phyloP scores from a whole-genome alignment of 2,329 filamentous ascomycete species.

The Xylariaceae sp. region DNA sequence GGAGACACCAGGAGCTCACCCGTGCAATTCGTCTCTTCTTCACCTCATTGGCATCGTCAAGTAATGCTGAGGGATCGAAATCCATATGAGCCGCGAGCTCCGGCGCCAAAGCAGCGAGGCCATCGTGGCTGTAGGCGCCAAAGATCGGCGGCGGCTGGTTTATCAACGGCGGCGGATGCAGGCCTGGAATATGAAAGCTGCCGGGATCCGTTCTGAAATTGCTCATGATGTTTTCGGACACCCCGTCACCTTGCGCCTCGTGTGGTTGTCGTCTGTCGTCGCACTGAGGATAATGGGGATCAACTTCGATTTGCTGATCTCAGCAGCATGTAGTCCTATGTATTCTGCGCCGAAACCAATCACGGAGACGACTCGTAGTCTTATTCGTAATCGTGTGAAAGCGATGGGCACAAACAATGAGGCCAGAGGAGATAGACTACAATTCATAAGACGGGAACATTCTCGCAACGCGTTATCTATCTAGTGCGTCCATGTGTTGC shows the following conservation, averaged over 20 bases:
- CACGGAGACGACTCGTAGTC: conserved; percentile 5
- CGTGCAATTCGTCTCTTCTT: conserved; percentile 86
- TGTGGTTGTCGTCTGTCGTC: conserved; percentile 4
- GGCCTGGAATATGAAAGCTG: conserved; percentile 55
- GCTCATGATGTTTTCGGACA: conserved; percentile 39
- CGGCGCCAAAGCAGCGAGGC: conserved; percentile 53
- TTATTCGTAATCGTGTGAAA: conserved; percentile 1
- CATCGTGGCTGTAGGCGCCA: conserved; percentile 57
- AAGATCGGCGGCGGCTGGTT: conserved; percentile 68
- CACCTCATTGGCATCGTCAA: conserved; percentile 70
- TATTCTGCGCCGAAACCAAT: conserved; percentile 2
- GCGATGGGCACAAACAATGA: neutral
- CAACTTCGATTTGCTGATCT: neutral
- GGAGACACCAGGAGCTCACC: conserved; percentile 47
- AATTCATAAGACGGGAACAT: neutral
- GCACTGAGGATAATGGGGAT: neutral
- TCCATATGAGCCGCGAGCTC: conserved; percentile 60
- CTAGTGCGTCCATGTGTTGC: neutral
- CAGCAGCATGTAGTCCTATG: neutral
- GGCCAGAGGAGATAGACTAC: neutral
- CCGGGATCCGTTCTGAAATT: conserved; percentile 41
- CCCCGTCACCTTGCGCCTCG: conserved; percentile 9
- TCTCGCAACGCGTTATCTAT: neutral
- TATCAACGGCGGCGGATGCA: conserved; percentile 55
- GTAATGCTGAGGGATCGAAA: conserved; percentile 50